phyloP scores from a whole-genome alignment of 1,139 yeast species.

The Diutina neorugosa region DNA sequence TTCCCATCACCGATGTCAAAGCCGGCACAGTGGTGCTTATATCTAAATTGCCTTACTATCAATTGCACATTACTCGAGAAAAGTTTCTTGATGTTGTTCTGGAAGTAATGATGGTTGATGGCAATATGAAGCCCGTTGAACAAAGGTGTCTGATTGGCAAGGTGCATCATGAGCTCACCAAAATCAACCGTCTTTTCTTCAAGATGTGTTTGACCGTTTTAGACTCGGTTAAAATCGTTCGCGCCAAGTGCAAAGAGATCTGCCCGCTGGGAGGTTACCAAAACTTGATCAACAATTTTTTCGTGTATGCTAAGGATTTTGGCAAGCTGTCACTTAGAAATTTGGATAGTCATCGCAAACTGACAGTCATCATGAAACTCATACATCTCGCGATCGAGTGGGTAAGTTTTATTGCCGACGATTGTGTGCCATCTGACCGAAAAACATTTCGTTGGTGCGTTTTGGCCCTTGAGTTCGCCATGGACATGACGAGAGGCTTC shows the following conservation, averaged over 20 bases:
- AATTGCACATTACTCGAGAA: conserved; percentile 24
- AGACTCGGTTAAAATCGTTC: conserved; percentile 46
- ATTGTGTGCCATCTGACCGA: conserved; percentile 84
- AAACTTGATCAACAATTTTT: conserved; percentile 67
- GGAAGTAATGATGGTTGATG: conserved; percentile 21
- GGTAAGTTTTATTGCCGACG: conserved; percentile 89
- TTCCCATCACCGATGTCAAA: conserved; percentile 37
- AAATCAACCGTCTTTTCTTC: conserved; percentile 57
- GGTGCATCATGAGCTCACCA: conserved; percentile 64
- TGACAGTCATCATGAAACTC: conserved; percentile 60
- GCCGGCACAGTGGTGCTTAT: conserved; percentile 65
- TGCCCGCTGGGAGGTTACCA: conserved; percentile 43
- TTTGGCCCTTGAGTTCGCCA: conserved; percentile 86
- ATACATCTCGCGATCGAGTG: conserved; percentile 75
- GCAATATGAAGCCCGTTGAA: conserved; percentile 30
- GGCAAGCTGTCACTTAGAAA: conserved; percentile 62
- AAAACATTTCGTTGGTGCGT: conserved; percentile 96
- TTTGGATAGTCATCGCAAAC: conserved; percentile 54
- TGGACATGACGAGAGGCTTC: conserved; percentile 89
- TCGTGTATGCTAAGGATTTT: conserved; percentile 72
- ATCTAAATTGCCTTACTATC: conserved; percentile 32
- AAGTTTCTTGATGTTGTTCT: conserved; percentile 26
- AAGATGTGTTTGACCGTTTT: conserved; percentile 58
- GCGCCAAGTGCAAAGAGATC: conserved; percentile 27
- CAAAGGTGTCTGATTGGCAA: conserved; percentile 61